Base-by-base conservation (phyloP, 176 grass and related monocot species). In the Poa annua region DNA sequence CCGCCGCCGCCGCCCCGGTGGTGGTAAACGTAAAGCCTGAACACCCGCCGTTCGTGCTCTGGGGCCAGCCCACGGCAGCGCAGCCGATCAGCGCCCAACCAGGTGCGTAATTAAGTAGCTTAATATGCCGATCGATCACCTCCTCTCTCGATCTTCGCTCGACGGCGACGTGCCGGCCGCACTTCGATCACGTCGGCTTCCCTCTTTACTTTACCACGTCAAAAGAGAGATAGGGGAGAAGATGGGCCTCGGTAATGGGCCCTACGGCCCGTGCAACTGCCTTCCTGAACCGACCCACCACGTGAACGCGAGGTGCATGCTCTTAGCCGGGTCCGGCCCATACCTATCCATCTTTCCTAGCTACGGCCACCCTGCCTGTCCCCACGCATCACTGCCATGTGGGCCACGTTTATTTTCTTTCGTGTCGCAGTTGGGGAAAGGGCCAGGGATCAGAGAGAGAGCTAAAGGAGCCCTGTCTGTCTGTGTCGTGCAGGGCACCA, bases 31-130 rank as follows among this genome's bases (percentile, higher is more conserved):
- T 84, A n/a, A 88, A 86, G 76, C 67, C 80, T 24, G 88, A 88
- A 74, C 80, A 77, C 74, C 77, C 84, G 68, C 71, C 91, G 35
- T 86, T 93, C 75, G 87, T 84, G 60, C 64, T 93, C 20, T 88
- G 89, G 94, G 87, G 85, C 71, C 86, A 93, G 57, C 62, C 87
- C 16, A 53, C 86, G 11, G 54, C 82, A 3, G 35, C 59, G 39
- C 87, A 75, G 0, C 55, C 76, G n/a, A 69, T 11, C 16, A 75
- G 77, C 20, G 74, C 88, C 0, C 81, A 82, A 89, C 1, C 55
- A 59, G 94, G 93, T 88, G 77, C 44, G 35, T 7, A 8, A 7
- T 3, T 44, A 8, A 7, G 9, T 44, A 22, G 36, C 36, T 24
- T 10, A 41, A 36, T 55, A 24, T 11, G 20, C 21, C 1, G 19